phyloP scores from a whole-genome alignment of 2,329 filamentous ascomycete genomes.

The Myriosclerotinia duriaeana region DNA sequence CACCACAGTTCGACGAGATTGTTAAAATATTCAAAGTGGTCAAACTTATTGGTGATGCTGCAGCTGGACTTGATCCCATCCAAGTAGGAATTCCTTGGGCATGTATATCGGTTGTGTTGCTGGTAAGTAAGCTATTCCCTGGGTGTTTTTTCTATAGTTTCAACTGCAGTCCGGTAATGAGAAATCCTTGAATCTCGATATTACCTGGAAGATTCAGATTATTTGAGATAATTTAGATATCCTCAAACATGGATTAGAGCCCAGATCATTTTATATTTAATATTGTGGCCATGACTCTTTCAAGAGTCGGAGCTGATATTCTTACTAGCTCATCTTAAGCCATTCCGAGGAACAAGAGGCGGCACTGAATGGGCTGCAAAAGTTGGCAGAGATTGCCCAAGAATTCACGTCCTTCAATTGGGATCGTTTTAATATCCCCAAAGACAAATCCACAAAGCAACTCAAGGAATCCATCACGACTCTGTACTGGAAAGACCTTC shows the following conservation, averaged over 20 bases:
- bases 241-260: no score
- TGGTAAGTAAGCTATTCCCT: neutral
- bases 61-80: neutral
- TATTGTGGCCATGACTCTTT: no score
- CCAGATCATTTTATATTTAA: no score
- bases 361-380: conserved; percentile 1
- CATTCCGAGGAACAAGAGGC: conserved; percentile 8
- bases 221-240: no score
- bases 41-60: neutral
- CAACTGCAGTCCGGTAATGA: no score
- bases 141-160: no score
- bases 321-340: conserved; percentile 1
- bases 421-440: neutral
- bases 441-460: neutral
- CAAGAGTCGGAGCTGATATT: neutral
- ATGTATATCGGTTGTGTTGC: neutral
- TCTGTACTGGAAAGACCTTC: conserved; percentile 8
- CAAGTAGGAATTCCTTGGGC: conserved; percentile 6
- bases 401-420: neutral
- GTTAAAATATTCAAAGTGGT: neutral
- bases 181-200: no score
- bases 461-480: conserved; percentile 2
- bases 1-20: conserved; percentile 8
- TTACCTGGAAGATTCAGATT: no score
- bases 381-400: neutral